Base-by-base conservation (phyloP, 2,329 filamentous ascomycete genomes). In the Leptoxyphium fumago region DNA sequence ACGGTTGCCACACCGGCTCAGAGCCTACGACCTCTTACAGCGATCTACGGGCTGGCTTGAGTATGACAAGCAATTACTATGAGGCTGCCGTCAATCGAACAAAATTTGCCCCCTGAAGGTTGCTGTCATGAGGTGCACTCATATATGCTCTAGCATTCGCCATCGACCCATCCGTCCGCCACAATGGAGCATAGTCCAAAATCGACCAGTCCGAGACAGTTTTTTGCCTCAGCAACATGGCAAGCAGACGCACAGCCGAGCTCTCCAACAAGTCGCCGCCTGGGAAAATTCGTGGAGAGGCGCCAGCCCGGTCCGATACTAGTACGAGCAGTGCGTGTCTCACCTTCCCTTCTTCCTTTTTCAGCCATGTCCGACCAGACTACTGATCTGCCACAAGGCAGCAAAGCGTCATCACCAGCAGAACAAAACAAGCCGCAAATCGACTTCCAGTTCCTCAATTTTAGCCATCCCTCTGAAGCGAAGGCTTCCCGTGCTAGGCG, bases 361-460 rank as follows among this genome's bases (percentile, higher is more conserved):
- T 29, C 41, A 39, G 29, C 39, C 45, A 46, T 47, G 45, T 43
- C 48, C 38, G 45, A 43, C 46, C 45, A 47, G 38, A 14, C 38
- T 40, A 21, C 14, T 40, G 14, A 40, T 21, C 2, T 32, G 36
- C 29, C 36, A 14, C 30, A 42, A 58, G 57, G 49, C 45, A 58
- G 51, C 45, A 48, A 52, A 39, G 45, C 52, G 10, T 45, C 48
- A 29, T 50, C 51, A 11, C 50, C 48, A 14, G 17, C 29, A 21
- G 50, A 54, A 32, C 38, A 42, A 14, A 17, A 45, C 44, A 51
- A 48, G 45, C 46, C 41, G 43, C 50, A 44, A 29, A 58, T 59
- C 40, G 56, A 59, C 48, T 60, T 58, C 47, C 57, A 58, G 36
- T 60, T 60, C 41, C 48, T 60, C 21, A 60, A 60, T 49, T 60